Evolutionary conservation across 2,329 filamentous ascomycete genomes (phyloP).

Genomic region (Aspergillus pseudoglaucus): DNA sequence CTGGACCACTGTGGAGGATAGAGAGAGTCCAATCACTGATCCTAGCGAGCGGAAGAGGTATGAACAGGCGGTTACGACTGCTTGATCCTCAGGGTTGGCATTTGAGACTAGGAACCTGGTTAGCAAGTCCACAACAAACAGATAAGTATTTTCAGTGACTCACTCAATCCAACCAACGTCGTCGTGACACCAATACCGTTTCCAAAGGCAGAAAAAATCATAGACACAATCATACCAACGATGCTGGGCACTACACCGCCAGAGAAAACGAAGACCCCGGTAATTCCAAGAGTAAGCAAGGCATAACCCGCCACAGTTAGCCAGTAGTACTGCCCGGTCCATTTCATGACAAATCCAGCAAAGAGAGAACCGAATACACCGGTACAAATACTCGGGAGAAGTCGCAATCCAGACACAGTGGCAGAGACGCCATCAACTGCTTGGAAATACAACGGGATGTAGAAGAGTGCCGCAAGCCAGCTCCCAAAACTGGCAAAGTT

Average conservation of each 20-base stretch:
- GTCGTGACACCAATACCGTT: slow-evolving; percentile 62
- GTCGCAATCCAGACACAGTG: slow-evolving; percentile 56
- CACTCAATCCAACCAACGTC: slow-evolving; percentile 60
- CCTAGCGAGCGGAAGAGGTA: slow-evolving; percentile 75
- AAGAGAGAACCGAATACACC: slow-evolving; percentile 60
- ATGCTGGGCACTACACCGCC: slow-evolving; percentile 48
- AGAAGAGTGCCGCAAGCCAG: slow-evolving; percentile 58
- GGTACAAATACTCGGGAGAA: slow-evolving; percentile 60
- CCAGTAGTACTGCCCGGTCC: slow-evolving; percentile 65
- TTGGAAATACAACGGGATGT: slow-evolving; percentile 73
- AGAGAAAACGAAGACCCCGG: slow-evolving; percentile 52
- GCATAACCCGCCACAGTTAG: slow-evolving; percentile 56
- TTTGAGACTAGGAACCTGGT: slow-evolving; percentile 53
- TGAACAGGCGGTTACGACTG: slow-evolving; percentile 69
- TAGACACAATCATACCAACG: slow-evolving; percentile 50
- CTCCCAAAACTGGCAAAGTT: slow-evolving; percentile 67
- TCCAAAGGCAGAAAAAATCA: slow-evolving; percentile 49
- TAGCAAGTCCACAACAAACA: slow-evolving; percentile 3
- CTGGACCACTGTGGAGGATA: slow-evolving; percentile 66
- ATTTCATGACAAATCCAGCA: slow-evolving; percentile 61
- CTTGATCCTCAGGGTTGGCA: slow-evolving; percentile 59
- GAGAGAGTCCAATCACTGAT: slow-evolving; percentile 59
- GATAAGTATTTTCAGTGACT: slow-evolving; percentile 14
- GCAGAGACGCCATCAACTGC: slow-evolving; percentile 60
- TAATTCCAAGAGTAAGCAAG: slow-evolving; percentile 48